Base-by-base conservation (phyloP, 768 basidiomycete species). In the Pisolithus microcarpus region DNA sequence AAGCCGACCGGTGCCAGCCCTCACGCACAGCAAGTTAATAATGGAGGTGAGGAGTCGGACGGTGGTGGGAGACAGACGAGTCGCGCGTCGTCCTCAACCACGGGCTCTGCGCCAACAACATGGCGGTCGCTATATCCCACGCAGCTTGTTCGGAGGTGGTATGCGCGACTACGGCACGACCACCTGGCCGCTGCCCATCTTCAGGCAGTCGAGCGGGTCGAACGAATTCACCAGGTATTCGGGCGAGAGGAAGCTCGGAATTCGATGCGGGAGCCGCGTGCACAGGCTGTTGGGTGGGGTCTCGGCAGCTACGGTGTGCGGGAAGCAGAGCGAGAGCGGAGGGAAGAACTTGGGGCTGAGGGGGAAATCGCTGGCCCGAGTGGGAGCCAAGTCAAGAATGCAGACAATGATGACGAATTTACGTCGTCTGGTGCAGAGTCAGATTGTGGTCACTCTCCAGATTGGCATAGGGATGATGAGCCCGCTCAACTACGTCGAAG, bases 151-250 rank as follows among this genome's bases (percentile, higher is more conserved):
- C 76, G 75, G 53, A 71, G 69, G 15, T 82, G 81, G 74, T 87
- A 77, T 58, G 71, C 74, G 4, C 74, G 75, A 1, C 65, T 91
- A 13, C 78, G 85, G 2, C 78, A 76, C n/a, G 88, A 80, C 21
- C 87, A 91, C 63, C 69, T 81, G 30, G 71, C 75, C 1, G 88
- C 91, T 0, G 82, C 83, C 4, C 77, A 80, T n/a, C 70, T 74
- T 39, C 87, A 88, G 57, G 85, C 85, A 2, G 74, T 74, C 7
- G 86, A 89, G 63, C 77, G 80, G 5, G 78, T 76, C 2, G 78
- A 84, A 61, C 73, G 85, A 28, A 76, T 87, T 15, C 73, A 82
- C n/a, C 78, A 79, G 58, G 73, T 83, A 39, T 82, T 79, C 48
- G 70, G 77, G 13, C 57, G 60, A 5, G 69, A 72, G 11, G 69